Evolutionary conservation across 495 filamentous ascomycete genomes (phyloP), one percentile per base, ranked within the genome.

Genomic region (Tirmania nivea): DNA sequence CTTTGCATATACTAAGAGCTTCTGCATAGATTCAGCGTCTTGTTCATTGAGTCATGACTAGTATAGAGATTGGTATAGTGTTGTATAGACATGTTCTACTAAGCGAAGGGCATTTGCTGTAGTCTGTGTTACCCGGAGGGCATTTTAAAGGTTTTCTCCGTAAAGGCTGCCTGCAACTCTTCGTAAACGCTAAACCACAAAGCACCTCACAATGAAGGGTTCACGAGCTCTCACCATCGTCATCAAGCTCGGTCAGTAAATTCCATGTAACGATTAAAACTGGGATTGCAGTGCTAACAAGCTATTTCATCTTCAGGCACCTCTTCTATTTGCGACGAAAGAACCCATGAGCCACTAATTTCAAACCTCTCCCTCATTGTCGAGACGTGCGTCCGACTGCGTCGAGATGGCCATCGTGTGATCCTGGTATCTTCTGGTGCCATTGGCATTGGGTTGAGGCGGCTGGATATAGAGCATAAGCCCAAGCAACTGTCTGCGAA

Each of bases 251-350:
- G 88, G 88, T 94, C 73, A 70, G 79, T 68, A 5, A n/a, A 50
- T 5, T 5, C 10, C 48, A 25, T 50, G n/a, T 14, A n/a, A 1
- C 25, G 3, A 5, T 47, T 19, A 6, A 47, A 6, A 6, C 48
- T 50, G 48, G 3, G 48, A 1, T 50, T 50, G 11, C 48, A 31
- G 20, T 42, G 14, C 39, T 36, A 25, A 54, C 21, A 12, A 21
- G 2, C 31, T 42, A 55, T 10, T n/a, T n/a, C n/a, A n/a, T n/a
- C 8, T 49, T 12, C 55, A 97, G 90, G 90, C 58, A 95, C 90
- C 21, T 94, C 86, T 68, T 97, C 90, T 12, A 95, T 97, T 59
- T 90, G 96, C 51, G 83, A 95, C 66, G 90, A 97, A 65, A 85
- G 80, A 59, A 94, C 83, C n/a, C 90, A 96, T 68, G 83, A 94